Base-by-base conservation (phyloP, 345 rosid genomes). In the Xanthoceras sorbifolium region DNA sequence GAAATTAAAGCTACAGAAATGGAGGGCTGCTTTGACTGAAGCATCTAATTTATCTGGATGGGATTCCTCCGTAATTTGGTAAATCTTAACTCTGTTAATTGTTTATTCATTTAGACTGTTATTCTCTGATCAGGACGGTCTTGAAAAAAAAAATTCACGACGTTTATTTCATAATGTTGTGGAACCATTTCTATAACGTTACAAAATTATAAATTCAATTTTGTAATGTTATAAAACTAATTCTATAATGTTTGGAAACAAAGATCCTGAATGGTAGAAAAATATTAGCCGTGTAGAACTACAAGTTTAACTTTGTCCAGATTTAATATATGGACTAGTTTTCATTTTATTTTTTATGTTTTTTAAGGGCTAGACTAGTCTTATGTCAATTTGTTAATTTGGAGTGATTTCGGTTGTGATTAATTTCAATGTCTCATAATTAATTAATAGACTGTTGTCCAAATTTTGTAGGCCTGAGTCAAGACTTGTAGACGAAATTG, bases 381-480 rank as follows among this genome's bases (percentile, higher is more conserved):
- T 57, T 6, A 18, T n/a, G n/a, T n/a, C n/a, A n/a, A n/a, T n/a
- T 3, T 20, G 6, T 57, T 57, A 6, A 20, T 57, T 57, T 57
- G 54, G n/a, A n/a, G n/a, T n/a, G n/a, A n/a, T 11, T 22, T 15
- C 46, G 4, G 1, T 9, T 20, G 26, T 20, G 26, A 57, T 57
- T 57, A 22, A 57, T 50, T 50, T 17, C 15, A 50, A 17, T n/a
- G n/a, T n/a, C 20, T 50, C 26, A 57, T 48, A 10, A 15, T 36
- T 7, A 17, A 57, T 8, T 18, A 6, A 31, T n/a, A n/a, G n/a
- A n/a, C n/a, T 14, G 9, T 46, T 71, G 14, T 54, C 5, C 10
- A 9, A 29, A 3, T 6, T 18, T n/a, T 28, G 50, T 18, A 88
- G 88, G 81, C 76, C 67, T 4, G 85, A 83, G 69, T 80, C 85